phyloP scores from a whole-genome alignment of 73 alveolate species.

The Diophrys appendiculata region DNA sequence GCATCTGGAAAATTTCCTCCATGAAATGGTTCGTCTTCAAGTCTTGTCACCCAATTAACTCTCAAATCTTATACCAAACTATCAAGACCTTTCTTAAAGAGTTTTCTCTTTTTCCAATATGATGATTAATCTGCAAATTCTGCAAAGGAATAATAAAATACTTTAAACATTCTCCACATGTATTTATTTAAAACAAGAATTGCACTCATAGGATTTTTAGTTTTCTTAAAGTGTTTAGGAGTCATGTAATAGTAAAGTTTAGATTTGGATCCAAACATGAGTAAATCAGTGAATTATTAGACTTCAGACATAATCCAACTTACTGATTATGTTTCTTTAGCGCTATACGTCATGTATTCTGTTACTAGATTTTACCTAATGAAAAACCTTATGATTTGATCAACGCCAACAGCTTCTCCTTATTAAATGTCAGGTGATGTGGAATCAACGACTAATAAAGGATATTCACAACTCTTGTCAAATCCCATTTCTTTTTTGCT shows the following conservation, averaged over 20 bases:
- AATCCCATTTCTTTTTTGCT: slow-evolving; percentile 58
- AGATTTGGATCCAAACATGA: slow-evolving; percentile 10
- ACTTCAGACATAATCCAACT: slow-evolving; percentile 17
- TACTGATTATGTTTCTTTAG: slow-evolving; percentile 50
- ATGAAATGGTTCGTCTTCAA: slow-evolving; percentile 31
- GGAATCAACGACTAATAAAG: slow-evolving; percentile 53
- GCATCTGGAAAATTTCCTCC: slow-evolving; percentile 61
- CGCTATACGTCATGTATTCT: slow-evolving; percentile 44
- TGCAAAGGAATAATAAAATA: too few species aligned
- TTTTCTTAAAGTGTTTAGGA: slow-evolving; percentile 50
- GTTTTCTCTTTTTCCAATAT: slow-evolving; percentile 1
- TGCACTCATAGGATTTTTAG: neutral
- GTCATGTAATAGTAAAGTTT: slow-evolving; percentile 26
- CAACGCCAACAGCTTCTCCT: slow-evolving; percentile 17
- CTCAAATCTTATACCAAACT: slow-evolving; percentile 27
- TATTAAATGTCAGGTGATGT: slow-evolving; percentile 29
- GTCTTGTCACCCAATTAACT: slow-evolving; percentile 30
- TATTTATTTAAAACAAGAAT: neutral
- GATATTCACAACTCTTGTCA: slow-evolving; percentile 43
- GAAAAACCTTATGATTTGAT: slow-evolving; percentile 17
- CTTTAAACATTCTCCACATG: neutral
- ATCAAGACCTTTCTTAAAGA: slow-evolving; percentile 1
- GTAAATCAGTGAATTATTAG: slow-evolving; percentile 14
- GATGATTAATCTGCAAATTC: too few species aligned
- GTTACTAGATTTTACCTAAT: slow-evolving; percentile 3